Conservation (phyloP, 495 filamentous ascomycete species). For the Lichenothelia convexa region DNA sequence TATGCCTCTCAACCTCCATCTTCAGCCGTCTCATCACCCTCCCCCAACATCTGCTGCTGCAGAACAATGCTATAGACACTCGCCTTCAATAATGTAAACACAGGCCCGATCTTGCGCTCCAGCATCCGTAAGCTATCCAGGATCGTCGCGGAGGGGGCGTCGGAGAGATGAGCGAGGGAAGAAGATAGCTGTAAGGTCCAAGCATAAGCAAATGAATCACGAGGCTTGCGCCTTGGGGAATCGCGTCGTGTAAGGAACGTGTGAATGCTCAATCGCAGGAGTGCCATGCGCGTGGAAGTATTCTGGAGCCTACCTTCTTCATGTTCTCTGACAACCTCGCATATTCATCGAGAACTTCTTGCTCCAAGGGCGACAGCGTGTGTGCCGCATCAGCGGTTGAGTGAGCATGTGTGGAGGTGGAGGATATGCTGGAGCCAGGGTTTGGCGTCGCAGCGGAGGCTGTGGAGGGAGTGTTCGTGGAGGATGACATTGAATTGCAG, state of each 20-base stretch:
- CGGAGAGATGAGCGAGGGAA: conserved; percentile 41
- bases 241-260: not conserved
- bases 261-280: not conserved
- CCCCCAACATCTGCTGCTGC: conserved; percentile 77
- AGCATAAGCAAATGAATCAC: not conserved
- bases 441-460: not conserved
- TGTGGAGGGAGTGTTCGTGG: not conserved
- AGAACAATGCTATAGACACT: conserved; percentile 97
- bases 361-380: conserved; percentile 59
- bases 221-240: not conserved
- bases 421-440: not conserved
- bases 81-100: conserved; percentile 89
- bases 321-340: conserved; percentile 72
- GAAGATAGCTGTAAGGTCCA: conserved; percentile 32
- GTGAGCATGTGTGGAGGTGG: not conserved
- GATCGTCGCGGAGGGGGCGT: conserved; percentile 47
- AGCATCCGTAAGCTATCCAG: conserved; percentile 71
- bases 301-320: conserved; percentile 45
- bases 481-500: too few relatives aligned
- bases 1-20: conserved; percentile 13
- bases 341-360: conserved; percentile 91
- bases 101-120: conserved; percentile 83
- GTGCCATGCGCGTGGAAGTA: not conserved
- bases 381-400: too few relatives aligned
- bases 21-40: conserved; percentile 30